Conservation (phyloP, 2,329 filamentous ascomycete species). For the Simplicillium sp. region DNA sequence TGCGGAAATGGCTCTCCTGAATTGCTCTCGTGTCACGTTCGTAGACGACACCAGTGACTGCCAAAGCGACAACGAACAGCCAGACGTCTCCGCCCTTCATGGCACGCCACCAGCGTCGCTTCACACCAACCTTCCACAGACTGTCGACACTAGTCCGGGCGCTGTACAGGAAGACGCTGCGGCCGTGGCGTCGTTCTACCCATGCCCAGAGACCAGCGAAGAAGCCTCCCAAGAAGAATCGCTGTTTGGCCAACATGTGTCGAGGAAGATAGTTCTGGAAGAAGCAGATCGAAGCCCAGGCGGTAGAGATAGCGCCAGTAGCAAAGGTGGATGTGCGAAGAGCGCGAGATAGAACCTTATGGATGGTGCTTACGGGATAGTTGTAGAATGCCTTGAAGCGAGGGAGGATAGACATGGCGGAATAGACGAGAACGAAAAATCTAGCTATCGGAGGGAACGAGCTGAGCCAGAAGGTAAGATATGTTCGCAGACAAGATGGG, state of each 20-base stretch:
- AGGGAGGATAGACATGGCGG: conserved; percentile 56
- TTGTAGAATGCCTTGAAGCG: conserved; percentile 59
- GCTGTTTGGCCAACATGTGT: conserved; percentile 65
- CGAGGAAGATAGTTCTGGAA: conserved; percentile 74
- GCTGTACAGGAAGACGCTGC: conserved; percentile 68
- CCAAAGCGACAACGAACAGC: conserved; percentile 72
- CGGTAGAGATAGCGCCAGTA: conserved; percentile 73
- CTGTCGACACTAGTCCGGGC: conserved; percentile 72
- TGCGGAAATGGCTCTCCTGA: conserved; percentile 57
- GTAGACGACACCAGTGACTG: conserved; percentile 68
- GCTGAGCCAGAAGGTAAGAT: conserved; percentile 76
- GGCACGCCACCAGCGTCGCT: conserved; percentile 79
- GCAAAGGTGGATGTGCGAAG: conserved; percentile 65
- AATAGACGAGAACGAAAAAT: conserved; percentile 68
- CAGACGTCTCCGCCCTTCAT: conserved; percentile 75
- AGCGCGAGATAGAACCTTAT: conserved; percentile 56
- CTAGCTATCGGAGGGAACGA: conserved; percentile 73
- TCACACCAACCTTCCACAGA: conserved; percentile 88
- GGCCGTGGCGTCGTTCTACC: conserved; percentile 55
- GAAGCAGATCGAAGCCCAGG: conserved; percentile 84
- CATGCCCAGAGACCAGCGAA: conserved; percentile 79
- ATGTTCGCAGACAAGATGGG: conserved; percentile 80
- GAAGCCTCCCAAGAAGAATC: conserved; percentile 85
- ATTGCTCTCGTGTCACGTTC: conserved; percentile 62
- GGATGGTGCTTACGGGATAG: conserved; percentile 58